Percentiles rank a stretch among this genome's conserved stretches.
Evolutionary conservation across 1,139 yeast species (phyloP).

Genomic region (Pichia sp.): DNA sequence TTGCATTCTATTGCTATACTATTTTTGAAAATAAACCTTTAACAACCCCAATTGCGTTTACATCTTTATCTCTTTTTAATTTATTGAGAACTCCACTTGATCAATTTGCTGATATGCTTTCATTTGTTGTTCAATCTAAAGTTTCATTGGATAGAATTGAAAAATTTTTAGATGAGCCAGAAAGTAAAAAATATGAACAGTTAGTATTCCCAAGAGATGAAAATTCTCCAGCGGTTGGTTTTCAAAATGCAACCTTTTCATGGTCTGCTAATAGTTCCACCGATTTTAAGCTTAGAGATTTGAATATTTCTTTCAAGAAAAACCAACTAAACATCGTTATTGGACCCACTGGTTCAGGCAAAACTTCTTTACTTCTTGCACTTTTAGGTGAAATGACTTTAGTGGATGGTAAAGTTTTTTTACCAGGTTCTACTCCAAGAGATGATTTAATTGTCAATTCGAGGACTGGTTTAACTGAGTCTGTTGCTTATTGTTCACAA

Average conservation of each 20-base stretch:
- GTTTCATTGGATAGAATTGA: conserved; percentile 86
- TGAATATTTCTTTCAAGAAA: conserved; percentile 58
- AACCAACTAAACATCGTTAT: conserved; percentile 80
- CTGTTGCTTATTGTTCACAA: conserved; percentile 94
- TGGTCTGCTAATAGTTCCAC: conserved; percentile 51
- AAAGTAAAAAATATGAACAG: conserved; percentile 79
- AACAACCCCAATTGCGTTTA: conserved; percentile 93
- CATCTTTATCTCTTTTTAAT: conserved; percentile 79
- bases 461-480: conserved; percentile 74
- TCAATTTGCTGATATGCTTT: conserved; percentile 81
- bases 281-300: conserved; percentile 72
- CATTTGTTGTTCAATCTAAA: conserved; percentile 77
- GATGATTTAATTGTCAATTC: conserved; percentile 66
- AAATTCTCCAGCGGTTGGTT: conserved; percentile 67
- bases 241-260: conserved; percentile 74
- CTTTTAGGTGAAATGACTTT: conserved; percentile 91
- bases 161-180: conserved; percentile 70
- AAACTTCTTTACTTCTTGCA: conserved; percentile 84
- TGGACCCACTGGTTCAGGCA: conserved; percentile 95
- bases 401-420: conserved; percentile 60
- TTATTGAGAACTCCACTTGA: conserved; percentile 82
- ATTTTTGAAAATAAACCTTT: conserved; percentile 60
- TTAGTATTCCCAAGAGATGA: conserved; percentile 48
- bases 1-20: conserved; percentile 76
- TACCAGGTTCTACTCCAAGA: conserved; percentile 74